Conservation (phyloP, 345 rosid species). For the Populus ilicifolia region DNA sequence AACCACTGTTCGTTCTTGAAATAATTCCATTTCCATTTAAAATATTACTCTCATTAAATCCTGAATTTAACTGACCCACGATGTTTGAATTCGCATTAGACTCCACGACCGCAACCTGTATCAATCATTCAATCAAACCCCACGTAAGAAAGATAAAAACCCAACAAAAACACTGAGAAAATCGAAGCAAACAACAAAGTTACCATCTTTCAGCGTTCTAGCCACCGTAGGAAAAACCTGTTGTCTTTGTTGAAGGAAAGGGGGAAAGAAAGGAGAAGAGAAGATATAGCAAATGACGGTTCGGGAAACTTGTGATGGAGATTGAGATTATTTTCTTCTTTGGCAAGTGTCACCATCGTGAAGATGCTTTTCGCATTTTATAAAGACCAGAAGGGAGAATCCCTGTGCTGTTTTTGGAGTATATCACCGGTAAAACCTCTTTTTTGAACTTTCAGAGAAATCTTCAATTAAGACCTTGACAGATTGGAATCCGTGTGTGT, state of each 20-base stretch:
- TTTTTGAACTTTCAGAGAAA: neutral
- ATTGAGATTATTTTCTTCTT: neutral
- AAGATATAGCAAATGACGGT: neutral
- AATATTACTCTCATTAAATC: neutral
- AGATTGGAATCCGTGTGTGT: neutral
- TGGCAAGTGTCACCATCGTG: neutral
- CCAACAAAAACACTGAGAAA: neutral
- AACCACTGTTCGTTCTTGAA: constrained; percentile 20
- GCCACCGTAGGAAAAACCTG: neutral
- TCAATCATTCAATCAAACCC: neutral
- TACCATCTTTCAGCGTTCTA: neutral
- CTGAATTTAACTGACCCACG: constrained; percentile 28
- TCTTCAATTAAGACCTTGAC: neutral
- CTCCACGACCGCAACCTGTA: constrained; percentile 34
- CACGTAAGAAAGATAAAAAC: neutral
- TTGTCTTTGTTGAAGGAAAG: neutral
- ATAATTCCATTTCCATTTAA: neutral
- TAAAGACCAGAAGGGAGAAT: neutral
- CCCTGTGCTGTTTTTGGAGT: neutral
- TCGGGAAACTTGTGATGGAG: neutral
- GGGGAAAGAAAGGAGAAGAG: neutral
- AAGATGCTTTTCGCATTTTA: neutral
- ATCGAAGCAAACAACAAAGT: neutral
- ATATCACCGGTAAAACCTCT: neutral
- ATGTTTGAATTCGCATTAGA: constrained; percentile 16